A percentile compares a stretch with the other conserved stretches of the same genome.
These are phyloP conservation scores for Candida suzukii DNA, from an alignment of 805 yeast genomes.

Conservation along the genomic window DNA sequence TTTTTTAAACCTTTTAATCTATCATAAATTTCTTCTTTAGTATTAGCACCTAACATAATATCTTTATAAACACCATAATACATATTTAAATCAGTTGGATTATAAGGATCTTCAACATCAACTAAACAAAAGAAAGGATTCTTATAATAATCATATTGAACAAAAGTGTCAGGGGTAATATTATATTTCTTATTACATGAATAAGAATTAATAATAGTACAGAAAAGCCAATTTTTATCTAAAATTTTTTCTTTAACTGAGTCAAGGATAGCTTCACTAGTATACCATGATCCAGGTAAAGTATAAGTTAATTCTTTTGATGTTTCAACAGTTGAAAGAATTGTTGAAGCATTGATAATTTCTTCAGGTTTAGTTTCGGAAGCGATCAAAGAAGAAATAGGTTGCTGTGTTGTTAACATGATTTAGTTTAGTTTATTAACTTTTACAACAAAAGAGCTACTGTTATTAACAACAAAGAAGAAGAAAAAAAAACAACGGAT, in stretches of 20 bases:
- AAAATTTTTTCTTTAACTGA: constrained; percentile 14
- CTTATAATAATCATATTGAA: constrained; percentile 18
- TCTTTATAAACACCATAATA: constrained; percentile 20
- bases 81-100: constrained; percentile 8
- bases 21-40: constrained; percentile 6
- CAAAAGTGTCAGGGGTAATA: constrained; percentile 11
- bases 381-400: neutral
- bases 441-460: no score
- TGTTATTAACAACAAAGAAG: neutral
- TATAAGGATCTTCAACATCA: constrained; percentile 16
- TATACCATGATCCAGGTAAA: constrained; percentile 20
- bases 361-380: neutral
- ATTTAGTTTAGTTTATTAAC: no score
- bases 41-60: constrained; percentile 6
- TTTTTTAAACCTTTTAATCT: constrained; percentile 8
- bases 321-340: neutral
- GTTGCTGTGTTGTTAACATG: neutral
- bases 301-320: constrained; percentile 8
- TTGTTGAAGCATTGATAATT: neutral
- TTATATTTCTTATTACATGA: constrained; percentile 8
- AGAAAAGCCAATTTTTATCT: constrained; percentile 24
- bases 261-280: constrained; percentile 17
- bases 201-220: constrained; percentile 14
- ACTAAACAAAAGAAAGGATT: constrained; percentile 21
- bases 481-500: no score